Evolutionary conservation across 2,329 filamentous ascomycete species (phyloP), one percentile per base, ranked within the genome.

Genomic region (Sclerotinia glacialis): DNA sequence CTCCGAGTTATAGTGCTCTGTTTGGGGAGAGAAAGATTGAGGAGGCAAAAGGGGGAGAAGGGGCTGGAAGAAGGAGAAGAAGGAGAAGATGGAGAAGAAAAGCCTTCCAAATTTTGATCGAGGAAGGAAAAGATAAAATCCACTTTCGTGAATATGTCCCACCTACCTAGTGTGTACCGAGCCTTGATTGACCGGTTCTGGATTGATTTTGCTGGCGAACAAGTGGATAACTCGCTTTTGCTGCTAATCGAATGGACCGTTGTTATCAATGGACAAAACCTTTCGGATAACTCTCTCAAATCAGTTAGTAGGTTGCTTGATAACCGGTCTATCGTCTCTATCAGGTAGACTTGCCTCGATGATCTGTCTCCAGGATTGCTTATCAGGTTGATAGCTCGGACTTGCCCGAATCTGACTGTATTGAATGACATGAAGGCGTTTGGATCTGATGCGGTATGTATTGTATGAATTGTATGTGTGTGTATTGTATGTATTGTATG

Each of bases 341-440:
- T 59, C 28, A 31, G 42, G 56, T 34, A 34, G 52, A 60, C 34
- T 63, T 31, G 55, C 28, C 14, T 18, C 40, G 21, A 47, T 42
- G 40, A 56, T 56, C 49, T 14, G 56, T 34, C 56, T 47, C 56
- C 14, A 18, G 56, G 64, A 55, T 55, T 40, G 23, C 44, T 64
- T 63, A 55, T 55, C 53, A 55, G 53, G 11, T 18, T 55, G 53
- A 23, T 55, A 40, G 31, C 21, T 26, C 53, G 53, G 53, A 55
- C 53, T 40, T 55, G 31, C 6, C 53, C 53, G 53, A 40, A 40
- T 55, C 21, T 40, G 42, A 59, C 56, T 59, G 18, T 34, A 47
- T 59, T 44, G 42, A 31, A 47, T 34, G 26, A 47, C 26, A 47
- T 16, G 56, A 59, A 59, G 26, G 56, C 18, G 56, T 47, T n/a